phyloP scores from a whole-genome alignment of 2,329 filamentous ascomycete genomes.

The Penicillium decumbens region DNA sequence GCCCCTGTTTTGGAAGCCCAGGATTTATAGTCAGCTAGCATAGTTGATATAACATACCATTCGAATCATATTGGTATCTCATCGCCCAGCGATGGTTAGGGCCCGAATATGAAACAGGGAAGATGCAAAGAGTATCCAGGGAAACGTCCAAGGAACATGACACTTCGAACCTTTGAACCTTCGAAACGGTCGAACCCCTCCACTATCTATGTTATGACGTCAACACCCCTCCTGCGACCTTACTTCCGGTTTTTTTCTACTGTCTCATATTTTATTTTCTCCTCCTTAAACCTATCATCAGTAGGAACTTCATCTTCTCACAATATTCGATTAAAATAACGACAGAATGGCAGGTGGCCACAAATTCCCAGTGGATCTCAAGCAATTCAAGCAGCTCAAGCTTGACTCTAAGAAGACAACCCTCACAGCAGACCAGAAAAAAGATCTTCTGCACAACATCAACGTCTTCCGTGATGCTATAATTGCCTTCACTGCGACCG shows the following conservation, averaged over 20 bases:
- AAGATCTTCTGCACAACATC: conserved; percentile 38
- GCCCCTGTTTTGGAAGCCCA: too few species aligned
- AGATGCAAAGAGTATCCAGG: neutral
- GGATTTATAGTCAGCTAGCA: too few species aligned
- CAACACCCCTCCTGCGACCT: neutral
- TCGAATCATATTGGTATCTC: too few species aligned
- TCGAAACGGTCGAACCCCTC: neutral
- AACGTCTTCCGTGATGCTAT: conserved; percentile 39
- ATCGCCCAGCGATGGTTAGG: too few species aligned
- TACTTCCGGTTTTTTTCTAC: neutral
- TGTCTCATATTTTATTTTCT: neutral
- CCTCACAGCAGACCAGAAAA: conserved; percentile 35
- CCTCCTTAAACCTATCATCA: neutral
- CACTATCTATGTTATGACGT: neutral
- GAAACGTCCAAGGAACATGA: neutral
- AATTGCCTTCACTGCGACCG: conserved; percentile 39
- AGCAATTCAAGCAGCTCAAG: conserved; percentile 35
- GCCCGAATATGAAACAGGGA: neutral
- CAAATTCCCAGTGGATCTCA: conserved; percentile 32
- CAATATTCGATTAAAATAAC: neutral
- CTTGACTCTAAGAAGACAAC: conserved; percentile 33
- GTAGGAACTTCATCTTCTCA: neutral
- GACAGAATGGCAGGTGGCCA: conserved; percentile 10
- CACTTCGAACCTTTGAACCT: neutral
- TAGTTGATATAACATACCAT: too few species aligned